Evolutionary conservation across 1,284 basidiomycete species (phyloP), one percentile per base, ranked within the genome.

Genomic region (Quambalaria eucalypti): DNA sequence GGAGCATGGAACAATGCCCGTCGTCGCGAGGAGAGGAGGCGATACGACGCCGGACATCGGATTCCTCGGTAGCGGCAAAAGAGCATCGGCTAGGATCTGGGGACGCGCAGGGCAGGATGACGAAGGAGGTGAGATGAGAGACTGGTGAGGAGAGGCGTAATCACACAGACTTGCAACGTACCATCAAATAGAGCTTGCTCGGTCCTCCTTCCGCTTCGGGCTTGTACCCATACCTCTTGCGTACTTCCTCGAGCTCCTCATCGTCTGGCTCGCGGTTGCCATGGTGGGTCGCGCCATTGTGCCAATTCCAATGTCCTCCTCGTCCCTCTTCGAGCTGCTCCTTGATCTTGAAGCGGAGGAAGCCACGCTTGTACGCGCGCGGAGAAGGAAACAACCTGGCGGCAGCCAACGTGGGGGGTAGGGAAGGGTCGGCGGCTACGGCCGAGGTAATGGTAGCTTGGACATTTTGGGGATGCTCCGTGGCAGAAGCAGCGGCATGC

Each of bases 11-110:
- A 69, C 61, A 38, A 71, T 69, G 29, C 72, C 72, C 1, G 72
- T 73, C 1, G 72, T 72, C 1, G 72, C 72, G 0, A 74, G 63
- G 8, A 74, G 61, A 8, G 67, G 66, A 4, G 72, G 72, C 26
- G 72, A 74, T 5, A 70, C 65, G 26, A 74, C 72, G 25, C 68
- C 69, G 19, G 60, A 67, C 68, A 73, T 64, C 2, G 69, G 72
- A 19, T 65, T 51, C 10, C 62, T 48, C 1, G 64, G 61, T 4
- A 74, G 53, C 1, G 72, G 57, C 14, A 74, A 55, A 19, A 71
- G 58, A n/a, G 63, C 57, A 29, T 74, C 72, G 4, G 72, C 69
- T 12, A 74, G 66, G n/a, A 68, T 58, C 59, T 63, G 52, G 10
- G 25, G 19, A 14, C 2, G 7, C 4, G n/a, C 42, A 26, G 25